Base-by-base conservation (phyloP, 345 rosid species). In the Citrus mangshanensis region DNA sequence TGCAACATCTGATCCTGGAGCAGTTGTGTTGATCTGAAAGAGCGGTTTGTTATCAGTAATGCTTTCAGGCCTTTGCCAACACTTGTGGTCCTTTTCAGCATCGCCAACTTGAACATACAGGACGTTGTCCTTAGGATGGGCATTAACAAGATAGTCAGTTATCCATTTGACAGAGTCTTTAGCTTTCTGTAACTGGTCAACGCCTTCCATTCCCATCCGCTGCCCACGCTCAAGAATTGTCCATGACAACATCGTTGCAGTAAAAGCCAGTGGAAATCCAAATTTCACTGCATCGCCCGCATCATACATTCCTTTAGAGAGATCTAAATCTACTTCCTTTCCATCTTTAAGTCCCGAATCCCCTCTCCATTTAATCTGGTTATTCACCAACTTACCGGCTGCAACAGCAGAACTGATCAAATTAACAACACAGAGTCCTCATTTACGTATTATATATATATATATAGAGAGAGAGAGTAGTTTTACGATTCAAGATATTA, bases 251-350 rank as follows among this genome's bases (percentile, higher is more conserved):
- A 92, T 84, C 0, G 98, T 90, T 30, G 98, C 98, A 9, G 98
- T 94, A 81, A 87, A 96, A 69, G 99, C 98, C 97, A 96, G 78
- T 0, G 98, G 98, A 58, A 94, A 93, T 61, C 95, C 97, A 81
- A 94, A 96, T 82, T 96, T 96, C 40, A 96, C 89, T 46, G 89
- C 92, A 84, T 96, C 99, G 22, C 99, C 98, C 1, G 98, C 99
- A 79, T 96, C 99, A 22, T 89, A 96, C 88, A 94, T 76, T 28
- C 99, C 98, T 84, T 93, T 85, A 0, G 98, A 93, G 10, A 96
- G 91, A 85, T 93, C 97, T 38, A 90, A 21, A 8, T 82, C 59
- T 1, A 83, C 92, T 6, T 79, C 86, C 35, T 86, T 94, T 72
- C 99, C 98, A 86, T 96, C 99, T 12, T 85, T 74, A 18, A 92